A percentile compares a stretch with the other conserved stretches of the same genome.
These are phyloP conservation scores for Yamadazyma atmosphaerica DNA, from an alignment of 1,139 yeast species.

Conservation along the genomic window DNA sequence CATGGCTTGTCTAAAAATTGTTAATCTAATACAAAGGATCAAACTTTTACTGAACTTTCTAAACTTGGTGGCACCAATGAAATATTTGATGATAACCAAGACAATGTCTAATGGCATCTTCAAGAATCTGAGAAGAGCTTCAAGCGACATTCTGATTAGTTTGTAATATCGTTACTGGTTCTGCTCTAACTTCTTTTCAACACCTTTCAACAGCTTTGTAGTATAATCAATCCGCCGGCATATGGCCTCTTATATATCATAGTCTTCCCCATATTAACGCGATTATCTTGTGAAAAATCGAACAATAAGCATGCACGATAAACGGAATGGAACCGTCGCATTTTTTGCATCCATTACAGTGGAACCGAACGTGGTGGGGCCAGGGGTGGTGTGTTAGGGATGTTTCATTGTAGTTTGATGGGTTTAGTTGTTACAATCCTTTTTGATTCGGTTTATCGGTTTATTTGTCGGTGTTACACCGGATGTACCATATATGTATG, in stretches of 20 bases:
- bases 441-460: too few relatives aligned
- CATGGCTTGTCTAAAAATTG: constrained; percentile 20
- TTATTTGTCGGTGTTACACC: too few relatives aligned
- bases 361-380: too few relatives aligned
- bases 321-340: too few relatives aligned
- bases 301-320: too few relatives aligned
- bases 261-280: not conserved
- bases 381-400: not conserved
- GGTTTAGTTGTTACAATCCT: too few relatives aligned
- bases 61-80: constrained; percentile 18
- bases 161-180: too few relatives aligned
- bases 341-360: not conserved
- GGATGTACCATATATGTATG: too few relatives aligned
- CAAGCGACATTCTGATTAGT: constrained; percentile 9
- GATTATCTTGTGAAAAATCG: constrained; percentile 7
- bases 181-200: too few relatives aligned
- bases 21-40: constrained; percentile 19
- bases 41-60: constrained; percentile 21
- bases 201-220: too few relatives aligned
- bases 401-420: not conserved
- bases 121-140: constrained; percentile 5
- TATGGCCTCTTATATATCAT: too few relatives aligned
- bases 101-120: constrained; percentile 13
- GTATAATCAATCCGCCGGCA: too few relatives aligned
- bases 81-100: constrained; percentile 16